Evolutionary conservation across 805 yeast species (phyloP).

Genomic region (Yarrowia sp.): DNA sequence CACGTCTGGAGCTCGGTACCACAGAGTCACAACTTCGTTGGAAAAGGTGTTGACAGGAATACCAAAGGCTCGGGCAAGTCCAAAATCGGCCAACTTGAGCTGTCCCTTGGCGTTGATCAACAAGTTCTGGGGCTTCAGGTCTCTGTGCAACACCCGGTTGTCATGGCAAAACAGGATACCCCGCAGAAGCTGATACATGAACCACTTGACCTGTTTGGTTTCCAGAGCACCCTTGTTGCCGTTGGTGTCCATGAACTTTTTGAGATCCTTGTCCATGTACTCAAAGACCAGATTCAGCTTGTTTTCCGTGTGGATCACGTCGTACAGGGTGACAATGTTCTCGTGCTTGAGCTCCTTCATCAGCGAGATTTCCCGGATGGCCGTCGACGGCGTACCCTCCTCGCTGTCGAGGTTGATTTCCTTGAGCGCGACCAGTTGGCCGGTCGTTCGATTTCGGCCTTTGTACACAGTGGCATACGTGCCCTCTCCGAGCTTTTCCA

Average conservation of each 20-base stretch:
- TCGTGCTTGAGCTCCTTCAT: slow-evolving; percentile 93
- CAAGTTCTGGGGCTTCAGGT: slow-evolving; percentile 94
- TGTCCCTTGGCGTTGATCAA: slow-evolving; percentile 95
- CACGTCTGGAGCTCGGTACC: slow-evolving; percentile 99
- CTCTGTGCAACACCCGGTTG: slow-evolving; percentile 93
- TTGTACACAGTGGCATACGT: slow-evolving; percentile 99
- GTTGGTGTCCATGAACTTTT: slow-evolving; percentile 94
- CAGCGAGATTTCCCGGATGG: slow-evolving; percentile 93
- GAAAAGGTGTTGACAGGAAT: slow-evolving; percentile 96
- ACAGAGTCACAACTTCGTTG: slow-evolving; percentile 95
- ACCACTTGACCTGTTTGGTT: slow-evolving; percentile 86
- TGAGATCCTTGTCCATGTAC: slow-evolving; percentile 90
- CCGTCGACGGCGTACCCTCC: slow-evolving; percentile 98
- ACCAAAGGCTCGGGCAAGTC: slow-evolving; percentile 96
- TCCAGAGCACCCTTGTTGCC: slow-evolving; percentile 92
- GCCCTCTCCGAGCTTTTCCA: slow-evolving; percentile 91
- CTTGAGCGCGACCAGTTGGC: slow-evolving; percentile 90
- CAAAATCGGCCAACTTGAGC: slow-evolving; percentile 89
- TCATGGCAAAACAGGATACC: slow-evolving; percentile 95
- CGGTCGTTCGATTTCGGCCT: slow-evolving; percentile 84
- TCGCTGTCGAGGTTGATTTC: slow-evolving; percentile 95
- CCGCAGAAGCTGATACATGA: slow-evolving; percentile 87
- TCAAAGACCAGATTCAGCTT: slow-evolving; percentile 93
- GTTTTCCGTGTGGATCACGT: slow-evolving; percentile 93
- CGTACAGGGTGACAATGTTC: slow-evolving; percentile 87